Evolutionary conservation across 2,329 filamentous ascomycete species (phyloP), one percentile per base, ranked within the genome.

Genomic region (Claviceps sp.): DNA sequence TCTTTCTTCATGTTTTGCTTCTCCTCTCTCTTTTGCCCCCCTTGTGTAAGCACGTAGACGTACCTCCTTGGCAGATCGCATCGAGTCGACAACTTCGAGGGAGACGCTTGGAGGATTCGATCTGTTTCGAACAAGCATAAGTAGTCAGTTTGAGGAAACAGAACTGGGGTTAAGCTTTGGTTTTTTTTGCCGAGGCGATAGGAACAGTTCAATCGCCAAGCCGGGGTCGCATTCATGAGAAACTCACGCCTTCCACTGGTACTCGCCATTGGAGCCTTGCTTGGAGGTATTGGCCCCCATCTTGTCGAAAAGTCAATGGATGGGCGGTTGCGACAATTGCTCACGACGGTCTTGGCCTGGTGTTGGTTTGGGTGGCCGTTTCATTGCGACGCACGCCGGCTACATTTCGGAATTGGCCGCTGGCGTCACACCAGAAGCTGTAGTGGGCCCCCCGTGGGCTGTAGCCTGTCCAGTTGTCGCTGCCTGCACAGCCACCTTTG

Each of bases 11-110:
- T 8, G 26, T 9, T 11, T 30, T 30, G 26, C 26, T 30, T 30
- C 26, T 30, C 26, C 26, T 30, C 26, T 30, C 26, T 30, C 18
- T 30, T 9, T 30, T 4, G 26, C 26, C 1, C 8, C 26, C 26
- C 26, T 8, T 30, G 8, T 30, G 8, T 30, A 30, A 30, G 9
- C 26, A 30, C 8, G 26, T 30, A 30, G 30, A 51, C 71, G 63
- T 78, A 95, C 90, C 81, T 96, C 89, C 61, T 85, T 78, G 73
- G 82, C 95, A 56, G 81, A 79, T 68, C 95, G 88, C 55, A 97
- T 76, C 55, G 84, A 82, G 63, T 95, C 84, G 62, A 94, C 77
- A 63, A 96, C 76, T 64, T 87, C 83, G 64, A 87, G 82, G 59
- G 89, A 95, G 68, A 95, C 67, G 60, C 75, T 72, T 58, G 73